Evolutionary conservation across 176 grass and related monocot genomes (phyloP).

Genomic region (Oryza rufipogon): DNA sequence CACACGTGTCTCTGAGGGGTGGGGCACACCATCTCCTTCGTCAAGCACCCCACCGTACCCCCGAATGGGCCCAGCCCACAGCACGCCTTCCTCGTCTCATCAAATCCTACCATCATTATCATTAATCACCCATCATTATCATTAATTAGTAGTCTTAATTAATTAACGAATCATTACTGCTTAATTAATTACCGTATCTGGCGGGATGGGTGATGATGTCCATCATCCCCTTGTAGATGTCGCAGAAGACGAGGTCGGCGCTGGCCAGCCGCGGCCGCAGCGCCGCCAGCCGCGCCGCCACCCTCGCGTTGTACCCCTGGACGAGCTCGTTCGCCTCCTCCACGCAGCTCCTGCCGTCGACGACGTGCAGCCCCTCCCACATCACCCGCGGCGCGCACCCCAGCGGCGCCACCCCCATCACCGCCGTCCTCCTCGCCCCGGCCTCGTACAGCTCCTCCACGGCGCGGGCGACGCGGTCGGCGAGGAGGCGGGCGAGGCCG

Average conservation of each 20-base stretch:
- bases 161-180: too few species aligned
- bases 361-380: conserved; percentile 46
- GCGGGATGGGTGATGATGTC: conserved; percentile 59
- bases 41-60: conserved; percentile 39
- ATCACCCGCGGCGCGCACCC: conserved; percentile 65
- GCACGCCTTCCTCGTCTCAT: conserved; percentile 46
- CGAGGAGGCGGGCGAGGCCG: conserved; percentile 50
- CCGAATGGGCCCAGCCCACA: conserved; percentile 43
- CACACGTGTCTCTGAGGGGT: conserved; percentile 44
- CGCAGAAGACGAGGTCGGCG: conserved; percentile 70
- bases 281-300: conserved; percentile 41
- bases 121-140: too few species aligned
- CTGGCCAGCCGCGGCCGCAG: conserved; percentile 44
- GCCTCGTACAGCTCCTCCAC: conserved; percentile 71
- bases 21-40: conserved; percentile 48
- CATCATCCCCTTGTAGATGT: conserved; percentile 62
- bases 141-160: too few species aligned
- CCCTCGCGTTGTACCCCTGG: conserved; percentile 53
- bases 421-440: conserved; percentile 58
- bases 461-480: conserved; percentile 51
- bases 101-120: conserved; percentile 9
- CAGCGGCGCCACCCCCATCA: conserved; percentile 67
- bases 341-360: conserved; percentile 45
- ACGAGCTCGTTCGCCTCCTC: conserved; percentile 70
- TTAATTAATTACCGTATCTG: conserved; percentile 44